These are phyloP conservation scores for Papiliotrema fonsecae DNA, from an alignment of 1,284 basidiomycete species.

Conservation along the genomic window DNA sequence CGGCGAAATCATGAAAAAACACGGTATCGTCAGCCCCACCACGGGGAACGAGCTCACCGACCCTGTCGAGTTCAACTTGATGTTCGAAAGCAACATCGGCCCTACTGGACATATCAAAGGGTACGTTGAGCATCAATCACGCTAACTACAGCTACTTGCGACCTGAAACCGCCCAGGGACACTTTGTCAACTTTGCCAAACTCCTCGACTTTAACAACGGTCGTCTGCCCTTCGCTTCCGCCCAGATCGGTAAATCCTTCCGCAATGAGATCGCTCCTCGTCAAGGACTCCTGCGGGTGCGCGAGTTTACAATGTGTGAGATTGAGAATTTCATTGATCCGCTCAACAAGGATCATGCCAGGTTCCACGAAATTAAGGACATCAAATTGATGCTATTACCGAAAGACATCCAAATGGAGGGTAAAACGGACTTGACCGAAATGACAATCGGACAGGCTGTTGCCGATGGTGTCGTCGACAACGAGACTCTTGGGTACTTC, in stretches of 20 bases:
- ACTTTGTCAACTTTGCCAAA: constrained; percentile 98
- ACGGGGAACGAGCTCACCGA: constrained; percentile 88
- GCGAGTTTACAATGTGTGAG: constrained; percentile 98
- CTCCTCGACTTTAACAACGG: constrained; percentile 98
- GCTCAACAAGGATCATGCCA: constrained; percentile 78
- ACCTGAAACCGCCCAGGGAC: constrained; percentile 97
- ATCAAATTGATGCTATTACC: constrained; percentile 74
- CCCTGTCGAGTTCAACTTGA: constrained; percentile 96
- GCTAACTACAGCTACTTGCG: constrained; percentile 70
- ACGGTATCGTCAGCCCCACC: constrained; percentile 84
- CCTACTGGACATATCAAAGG: constrained; percentile 97
- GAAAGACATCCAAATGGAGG: constrained; percentile 73
- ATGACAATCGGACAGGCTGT: constrained; percentile 90
- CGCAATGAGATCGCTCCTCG: constrained; percentile 98
- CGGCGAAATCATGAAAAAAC: constrained; percentile 76
- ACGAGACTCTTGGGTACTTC: constrained; percentile 97
- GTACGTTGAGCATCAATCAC: constrained; percentile 47
- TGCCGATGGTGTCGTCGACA: constrained; percentile 78
- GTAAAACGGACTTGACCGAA: constrained; percentile 61
- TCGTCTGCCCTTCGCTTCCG: constrained; percentile 91
- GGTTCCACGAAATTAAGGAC: constrained; percentile 76
- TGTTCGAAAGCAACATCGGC: constrained; percentile 96
- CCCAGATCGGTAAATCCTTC: constrained; percentile 94
- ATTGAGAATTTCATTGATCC: constrained; percentile 99
- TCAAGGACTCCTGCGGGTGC: constrained; percentile 90